A percentile compares a stretch with the other conserved stretches of the same genome.
Evolutionary conservation across 1,284 basidiomycete genomes (phyloP).

Genomic region (Irpex rosettiformis): DNA sequence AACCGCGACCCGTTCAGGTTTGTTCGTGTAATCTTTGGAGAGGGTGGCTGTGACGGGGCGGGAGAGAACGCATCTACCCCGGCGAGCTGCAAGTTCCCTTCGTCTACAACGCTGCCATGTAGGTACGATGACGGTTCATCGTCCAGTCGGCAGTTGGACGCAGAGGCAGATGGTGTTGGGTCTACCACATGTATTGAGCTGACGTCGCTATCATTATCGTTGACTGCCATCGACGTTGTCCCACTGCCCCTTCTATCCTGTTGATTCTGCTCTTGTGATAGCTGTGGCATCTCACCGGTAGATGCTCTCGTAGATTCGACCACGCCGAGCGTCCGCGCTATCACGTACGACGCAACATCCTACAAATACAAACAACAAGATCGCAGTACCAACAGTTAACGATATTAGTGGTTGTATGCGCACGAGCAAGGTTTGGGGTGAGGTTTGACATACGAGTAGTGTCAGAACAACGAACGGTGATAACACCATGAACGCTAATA

Average conservation of each 20-base stretch:
- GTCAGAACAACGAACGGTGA: slow-evolving; percentile 64
- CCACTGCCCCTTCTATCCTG: no score
- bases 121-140: slow-evolving; percentile 1
- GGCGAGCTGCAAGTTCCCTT: slow-evolving; percentile 51
- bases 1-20: slow-evolving; percentile 18
- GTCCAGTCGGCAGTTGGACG: neutral
- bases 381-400: neutral
- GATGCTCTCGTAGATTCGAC: slow-evolving; percentile 68
- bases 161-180: neutral
- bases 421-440: neutral
- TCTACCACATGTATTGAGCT: slow-evolving; percentile 26
- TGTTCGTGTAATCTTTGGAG: slow-evolving; percentile 48
- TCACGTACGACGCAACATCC: slow-evolving; percentile 79
- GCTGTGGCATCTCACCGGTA: slow-evolving; percentile 43
- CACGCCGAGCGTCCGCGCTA: slow-evolving; percentile 77
- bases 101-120: slow-evolving; percentile 39
- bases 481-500: slow-evolving; percentile 59
- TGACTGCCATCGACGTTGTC: neutral
- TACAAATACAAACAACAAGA: slow-evolving; percentile 26
- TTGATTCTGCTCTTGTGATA: neutral
- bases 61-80: slow-evolving; percentile 73
- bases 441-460: slow-evolving; percentile 49
- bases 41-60: slow-evolving; percentile 58
- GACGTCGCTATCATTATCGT: slow-evolving; percentile 9
- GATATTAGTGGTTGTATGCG: neutral